Base-by-base conservation (phyloP, 2,329 filamentous ascomycete species). In the Neoarthrinium moseri region DNA sequence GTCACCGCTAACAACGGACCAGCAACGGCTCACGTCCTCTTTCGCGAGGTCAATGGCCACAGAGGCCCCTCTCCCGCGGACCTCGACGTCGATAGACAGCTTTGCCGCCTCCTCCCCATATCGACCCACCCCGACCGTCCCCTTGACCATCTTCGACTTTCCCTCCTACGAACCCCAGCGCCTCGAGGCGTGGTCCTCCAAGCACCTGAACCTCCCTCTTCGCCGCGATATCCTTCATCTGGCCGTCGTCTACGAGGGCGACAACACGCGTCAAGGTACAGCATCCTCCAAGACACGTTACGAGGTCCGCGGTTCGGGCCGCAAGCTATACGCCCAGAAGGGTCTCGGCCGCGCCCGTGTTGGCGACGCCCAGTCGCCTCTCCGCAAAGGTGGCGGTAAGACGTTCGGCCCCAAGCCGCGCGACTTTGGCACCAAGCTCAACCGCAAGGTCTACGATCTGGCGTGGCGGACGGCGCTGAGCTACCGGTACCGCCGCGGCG, bases 381-480 rank as follows among this genome's bases (percentile, higher is more conserved):
- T 95, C 66, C 71, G 90, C 33, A 78, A 78, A 51, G 94, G 94
- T 53, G 94, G 94, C 68, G 92, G 91, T 68, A 92, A 95, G 57
- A 75, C 84, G 1, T 89, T 91, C 61, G 94, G 94, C n/a, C 94
- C 94, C 22, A 85, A 91, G 58, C 91, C 91, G 21, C 81, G 94
- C 64, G 90, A 97, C 71, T 99, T 99, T 63, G 81, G 82, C 49
- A 95, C 91, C 18, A 79, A 80, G 13, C 75, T 99, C 45, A 91
- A 87, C 58, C 79, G 80, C 63, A 97, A 97, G 73, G 82, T 96
- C 38, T 99, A 99, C 72, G 91, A 97, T 69, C 78, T 95, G 58
- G 94, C 94, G 8, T 97, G 90, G 89, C 83, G 94, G 63, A 97
- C 88, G 34, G 94, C 94, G 10, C 78, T 99, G 54, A 94, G 87